These are phyloP conservation scores for Pistacia vera DNA, from an alignment of 345 rosid species.

Conservation along the genomic window DNA sequence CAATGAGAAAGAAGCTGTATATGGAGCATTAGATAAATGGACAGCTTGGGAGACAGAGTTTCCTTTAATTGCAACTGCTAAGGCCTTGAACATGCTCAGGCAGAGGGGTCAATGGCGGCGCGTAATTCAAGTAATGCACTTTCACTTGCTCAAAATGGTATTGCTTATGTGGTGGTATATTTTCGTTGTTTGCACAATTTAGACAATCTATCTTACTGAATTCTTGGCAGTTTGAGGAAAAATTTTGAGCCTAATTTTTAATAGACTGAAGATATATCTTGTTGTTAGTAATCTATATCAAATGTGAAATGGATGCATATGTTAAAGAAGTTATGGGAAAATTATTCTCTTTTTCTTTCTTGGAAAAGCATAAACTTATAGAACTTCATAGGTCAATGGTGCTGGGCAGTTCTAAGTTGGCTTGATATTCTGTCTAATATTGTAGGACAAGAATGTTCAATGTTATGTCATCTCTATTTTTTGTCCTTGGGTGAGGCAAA, in stretches of 20 bases:
- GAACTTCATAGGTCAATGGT: not conserved
- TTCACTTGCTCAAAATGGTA: not conserved
- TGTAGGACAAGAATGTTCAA: not conserved
- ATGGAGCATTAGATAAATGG: slow-evolving; percentile 85
- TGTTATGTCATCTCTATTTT: not conserved
- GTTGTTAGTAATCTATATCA: not conserved
- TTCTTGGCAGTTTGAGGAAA: not conserved
- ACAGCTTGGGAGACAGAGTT: slow-evolving; percentile 87
- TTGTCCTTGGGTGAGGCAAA: too few relatives aligned
- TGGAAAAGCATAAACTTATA: not conserved
- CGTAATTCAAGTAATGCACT: slow-evolving; percentile 74
- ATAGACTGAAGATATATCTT: not conserved
- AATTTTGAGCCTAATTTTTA: not conserved
- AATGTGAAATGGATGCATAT: not conserved
- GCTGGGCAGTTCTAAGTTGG: not conserved
- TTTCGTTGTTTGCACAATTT: not conserved
- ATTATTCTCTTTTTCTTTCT: slow-evolving; percentile 6
- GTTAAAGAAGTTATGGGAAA: not conserved
- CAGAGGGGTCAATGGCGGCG: slow-evolving; percentile 75
- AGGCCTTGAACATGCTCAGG: slow-evolving; percentile 65
- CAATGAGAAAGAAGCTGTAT: slow-evolving; percentile 77
- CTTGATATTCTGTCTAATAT: not conserved
- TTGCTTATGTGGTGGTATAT: slow-evolving; percentile 3
- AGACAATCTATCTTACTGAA: not conserved
- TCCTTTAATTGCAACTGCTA: slow-evolving; percentile 75